Evolutionary conservation across 495 filamentous ascomycete species (phyloP), one percentile per base, ranked within the genome.

Genomic region (Neurospora sp.): DNA sequence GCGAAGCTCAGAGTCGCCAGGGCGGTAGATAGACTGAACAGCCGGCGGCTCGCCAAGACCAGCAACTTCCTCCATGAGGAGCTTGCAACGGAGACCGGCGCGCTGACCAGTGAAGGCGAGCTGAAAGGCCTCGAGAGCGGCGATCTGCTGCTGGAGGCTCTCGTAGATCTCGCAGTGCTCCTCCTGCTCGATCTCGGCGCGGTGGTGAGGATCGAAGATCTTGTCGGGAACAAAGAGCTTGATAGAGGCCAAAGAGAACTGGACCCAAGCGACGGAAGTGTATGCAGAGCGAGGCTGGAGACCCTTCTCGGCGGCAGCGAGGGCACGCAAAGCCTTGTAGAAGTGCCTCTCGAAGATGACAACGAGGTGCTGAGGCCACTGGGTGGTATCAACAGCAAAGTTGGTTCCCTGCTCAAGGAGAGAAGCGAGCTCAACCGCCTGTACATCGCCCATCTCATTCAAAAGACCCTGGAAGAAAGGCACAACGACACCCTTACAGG

Each of bases 141-240:
- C 73, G 8, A 92, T 84, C 74, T 90, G 90, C 0, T 79, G 74
- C 27, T 84, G 78, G 16, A 97, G 76, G 40, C 85, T 84, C 8
- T 76, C 72, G 40, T 85, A 85, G 3, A 90, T 81, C 70, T 89
- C 84, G 3, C 84, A 74, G 73, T 96, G 88, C 20, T 90, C 86
- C 72, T 89, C 85, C 40, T 89, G 86, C 75, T 94, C 89, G 6
- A 98, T 83, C 45, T 90, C 86, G n/a, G 91, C 85, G 71, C 88
- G 87, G 71, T 94, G 83, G 35, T 94, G 93, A 14, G 96, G 96
- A 79, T 99, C 96, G 73, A 92, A 95, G 3, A 91, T 86, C 77
- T 89, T 89, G 78, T 97, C 90, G 0, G 96, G 94, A 4, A 98
- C 90, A 76, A 94, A 98, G 8, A 98, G 86, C 61, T 87, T 86